A percentile compares a stretch with the other conserved stretches of the same genome.
These are phyloP conservation scores for Salix dunnii DNA, from an alignment of 345 rosid genomes.

Conservation along the genomic window DNA sequence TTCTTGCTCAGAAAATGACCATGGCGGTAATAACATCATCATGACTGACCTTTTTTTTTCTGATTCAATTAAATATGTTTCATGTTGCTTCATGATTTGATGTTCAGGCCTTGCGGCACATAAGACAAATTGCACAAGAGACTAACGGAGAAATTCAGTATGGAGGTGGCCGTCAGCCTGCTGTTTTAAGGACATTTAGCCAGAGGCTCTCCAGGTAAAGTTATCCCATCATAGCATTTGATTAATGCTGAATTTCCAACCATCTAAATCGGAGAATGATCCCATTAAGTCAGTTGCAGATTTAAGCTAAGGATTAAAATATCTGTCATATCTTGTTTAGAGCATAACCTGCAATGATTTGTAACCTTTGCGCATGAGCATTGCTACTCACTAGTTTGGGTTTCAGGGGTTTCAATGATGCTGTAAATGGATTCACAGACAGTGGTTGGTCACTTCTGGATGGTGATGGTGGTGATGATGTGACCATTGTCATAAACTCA, in stretches of 20 bases:
- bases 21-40: constrained; percentile 58
- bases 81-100: neutral
- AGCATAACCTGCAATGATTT: neutral
- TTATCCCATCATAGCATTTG: neutral
- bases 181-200: constrained; percentile 88
- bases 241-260: neutral
- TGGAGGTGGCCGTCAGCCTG: constrained; percentile 93
- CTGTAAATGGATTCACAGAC: constrained; percentile 86
- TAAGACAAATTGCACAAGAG: constrained; percentile 89
- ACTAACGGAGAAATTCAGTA: constrained; percentile 88
- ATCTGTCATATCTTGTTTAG: neutral
- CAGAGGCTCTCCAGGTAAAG: constrained; percentile 87
- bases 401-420: constrained; percentile 92
- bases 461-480: constrained; percentile 82
- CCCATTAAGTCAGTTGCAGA: neutral
- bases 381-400: constrained; percentile 13
- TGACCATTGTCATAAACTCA: constrained; percentile 69
- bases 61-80: neutral
- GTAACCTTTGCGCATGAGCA: neutral
- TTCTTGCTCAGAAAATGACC: constrained; percentile 93
- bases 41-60: neutral
- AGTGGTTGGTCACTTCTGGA: constrained; percentile 90
- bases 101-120: constrained; percentile 74
- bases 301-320: neutral
- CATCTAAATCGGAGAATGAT: neutral